Percentiles rank a stretch among this genome's conserved stretches.
Conservation (phyloP, 495 filamentous ascomycete genomes). For the Neurospora tetrasperma region DNA sequence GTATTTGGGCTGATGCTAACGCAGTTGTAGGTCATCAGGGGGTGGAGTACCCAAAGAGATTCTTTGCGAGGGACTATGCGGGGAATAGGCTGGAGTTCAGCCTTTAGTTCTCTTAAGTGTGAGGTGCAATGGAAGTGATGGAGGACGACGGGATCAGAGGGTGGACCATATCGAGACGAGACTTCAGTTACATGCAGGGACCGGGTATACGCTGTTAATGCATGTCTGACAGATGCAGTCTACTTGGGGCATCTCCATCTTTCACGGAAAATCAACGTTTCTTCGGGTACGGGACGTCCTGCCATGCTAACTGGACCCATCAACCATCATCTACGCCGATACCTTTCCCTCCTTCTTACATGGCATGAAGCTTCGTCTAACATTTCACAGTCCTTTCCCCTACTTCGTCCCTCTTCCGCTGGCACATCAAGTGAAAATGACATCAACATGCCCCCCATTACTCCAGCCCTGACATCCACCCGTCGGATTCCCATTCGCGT, state of each 20-base stretch:
- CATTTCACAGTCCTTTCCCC: neutral
- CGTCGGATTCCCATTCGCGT: constrained; percentile 15
- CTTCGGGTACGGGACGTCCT: neutral
- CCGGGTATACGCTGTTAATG: neutral
- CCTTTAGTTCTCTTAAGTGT: constrained; percentile 7
- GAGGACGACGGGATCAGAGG: neutral
- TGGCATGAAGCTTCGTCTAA: neutral
- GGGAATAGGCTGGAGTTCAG: constrained; percentile 55
- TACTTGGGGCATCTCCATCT: neutral
- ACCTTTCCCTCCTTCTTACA: neutral
- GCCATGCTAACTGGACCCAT: neutral
- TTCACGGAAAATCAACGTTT: neutral
- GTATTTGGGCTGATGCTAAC: neutral
- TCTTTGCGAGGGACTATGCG: constrained; percentile 55
- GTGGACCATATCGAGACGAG: neutral
- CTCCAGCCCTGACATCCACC: constrained; percentile 23
- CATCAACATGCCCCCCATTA: constrained; percentile 14
- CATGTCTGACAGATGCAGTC: neutral
- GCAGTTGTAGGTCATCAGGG: constrained; percentile 35
- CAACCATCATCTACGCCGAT: neutral
- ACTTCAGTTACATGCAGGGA: neutral
- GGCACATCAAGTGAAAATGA: constrained; percentile 7
- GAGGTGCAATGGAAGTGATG: neutral
- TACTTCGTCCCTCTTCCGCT: neutral
- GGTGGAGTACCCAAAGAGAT: constrained; percentile 48